Base-by-base conservation (phyloP, 495 filamentous ascomycete species). In the Aspergillus biplanus region DNA sequence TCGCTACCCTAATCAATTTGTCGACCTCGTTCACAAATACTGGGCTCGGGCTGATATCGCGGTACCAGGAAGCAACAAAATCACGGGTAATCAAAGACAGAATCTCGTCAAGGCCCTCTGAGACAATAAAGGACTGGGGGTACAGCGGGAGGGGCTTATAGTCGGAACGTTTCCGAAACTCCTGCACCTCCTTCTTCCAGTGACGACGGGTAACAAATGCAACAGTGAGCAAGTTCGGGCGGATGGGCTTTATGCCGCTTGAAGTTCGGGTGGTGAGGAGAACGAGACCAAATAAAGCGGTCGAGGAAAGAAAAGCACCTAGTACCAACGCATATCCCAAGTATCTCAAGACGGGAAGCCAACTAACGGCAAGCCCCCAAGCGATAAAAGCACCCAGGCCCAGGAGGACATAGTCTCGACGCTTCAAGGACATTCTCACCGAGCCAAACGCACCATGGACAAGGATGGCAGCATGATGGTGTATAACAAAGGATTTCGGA, bases 31-130 rank as follows among this genome's bases (percentile, higher is more conserved):
- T 88, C 39, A 85, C 73, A 68, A 99, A 98, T 4, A 81, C 83
- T 1, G 88, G 88, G 69, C 89, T 92, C 46, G 82, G 84, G 73
- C 90, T 97, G 73, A 99, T 97, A 66, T 86, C 85, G 9, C 82
- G 81, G 72, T 97, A 97, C 95, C 95, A 99, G 11, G 88, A 88
- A 37, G 82, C 84, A 42, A 99, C 84, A 71, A 97, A 97, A 71
- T 97, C 93, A 48, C 92, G 85, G 52, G 91, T 79, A 57, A 96
- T 84, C 39, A 90, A 80, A 31, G 88, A 85, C 37, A 99, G 82
- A 32, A 98, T 75, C 55, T 88, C 86, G 74, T 98, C 92, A 60
- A 97, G 77, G 31, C 87, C 87, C 66, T 87, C 87, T 6, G 93
- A 96, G 21, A 98, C 86, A 52, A 88, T 81, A 60, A 89, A 88